Percentiles rank a stretch among this genome's conserved stretches.
Conservation (phyloP, 306 rosid species). For the Pyrus pyrifolia region DNA sequence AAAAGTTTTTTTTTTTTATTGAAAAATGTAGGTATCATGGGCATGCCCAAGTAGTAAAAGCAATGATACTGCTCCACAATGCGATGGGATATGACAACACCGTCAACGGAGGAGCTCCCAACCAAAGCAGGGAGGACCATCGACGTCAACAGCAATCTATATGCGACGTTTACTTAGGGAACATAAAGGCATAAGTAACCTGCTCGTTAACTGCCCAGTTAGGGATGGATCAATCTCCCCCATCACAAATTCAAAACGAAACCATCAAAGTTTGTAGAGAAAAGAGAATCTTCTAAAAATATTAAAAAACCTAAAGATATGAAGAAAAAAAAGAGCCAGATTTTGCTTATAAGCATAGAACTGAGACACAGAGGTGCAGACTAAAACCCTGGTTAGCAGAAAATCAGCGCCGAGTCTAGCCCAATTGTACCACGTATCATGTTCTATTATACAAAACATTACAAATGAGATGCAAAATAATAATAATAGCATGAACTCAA, state of each 20-base stretch:
- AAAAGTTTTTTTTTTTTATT: no score
- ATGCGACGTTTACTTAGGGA: neutral
- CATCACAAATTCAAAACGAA: neutral
- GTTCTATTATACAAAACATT: no score
- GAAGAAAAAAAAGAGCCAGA: no score
- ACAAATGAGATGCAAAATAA: no score
- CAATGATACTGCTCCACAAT: neutral
- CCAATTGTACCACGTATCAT: no score
- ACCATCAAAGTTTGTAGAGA: no score
- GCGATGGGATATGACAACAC: neutral
- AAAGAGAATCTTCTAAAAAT: no score
- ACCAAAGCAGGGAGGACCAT: neutral
- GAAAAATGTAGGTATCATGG: neutral
- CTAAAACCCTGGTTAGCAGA: neutral
- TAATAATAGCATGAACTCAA: no score
- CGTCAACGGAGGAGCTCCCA: neutral
- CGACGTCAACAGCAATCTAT: neutral
- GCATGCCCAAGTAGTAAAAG: neutral
- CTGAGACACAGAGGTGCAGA: no score
- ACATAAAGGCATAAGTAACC: neutral
- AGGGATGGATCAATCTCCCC: neutral
- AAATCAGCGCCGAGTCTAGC: no score
- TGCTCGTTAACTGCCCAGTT: neutral
- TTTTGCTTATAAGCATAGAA: no score
- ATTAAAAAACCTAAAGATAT: neutral